Evolutionary conservation across 2,329 filamentous ascomycete species (phyloP), one percentile per base, ranked within the genome.

Genomic region (Huntiella decipiens): DNA sequence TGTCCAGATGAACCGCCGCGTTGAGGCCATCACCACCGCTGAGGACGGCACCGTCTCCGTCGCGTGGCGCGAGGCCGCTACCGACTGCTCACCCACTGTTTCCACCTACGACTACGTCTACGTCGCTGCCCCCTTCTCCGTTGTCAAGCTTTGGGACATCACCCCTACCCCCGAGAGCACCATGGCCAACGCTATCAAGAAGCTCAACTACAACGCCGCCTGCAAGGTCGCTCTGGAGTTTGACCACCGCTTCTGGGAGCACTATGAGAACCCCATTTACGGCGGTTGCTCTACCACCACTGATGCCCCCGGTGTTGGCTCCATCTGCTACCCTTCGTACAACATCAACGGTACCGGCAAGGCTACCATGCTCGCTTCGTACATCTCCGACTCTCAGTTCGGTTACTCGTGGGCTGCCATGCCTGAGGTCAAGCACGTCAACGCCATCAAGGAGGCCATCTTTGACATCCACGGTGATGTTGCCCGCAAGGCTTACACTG

Each of bases 201-300:
- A 63, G 31, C 52, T 71, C 43, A 57, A 58, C 12, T 71, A 71
- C 58, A 54, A 50, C 1, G 53, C 58, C 0, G 63, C 66, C 38
- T 74, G 70, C 63, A 73, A 73, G 56, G 68, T 83, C 0, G 73
- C 77, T 0, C 67, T 83, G 2, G 76, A 79, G 57, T 84, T 79
- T 62, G 64, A 70, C 48, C 74, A 77, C 0, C 73, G 79, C 1
- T 74, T 73, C 61, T 73, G 68, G 70, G 68, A 73, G 54, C 63
- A 66, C 48, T 60, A 60, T 42, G 56, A 60, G 28, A 63, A 63
- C 41, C 67, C 68, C 4, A 82, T 83, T 56, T 65, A 71, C 49
- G 79, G 79, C 10, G 73, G 76, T 5, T 82, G 77, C 54, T 71
- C 68, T 39, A 66, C 66, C 3, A 51, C 52, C 0, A 44, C 40